These are phyloP conservation scores for Lippia alba DNA, from an alignment of 305 asterid species.

Conservation along the genomic window DNA sequence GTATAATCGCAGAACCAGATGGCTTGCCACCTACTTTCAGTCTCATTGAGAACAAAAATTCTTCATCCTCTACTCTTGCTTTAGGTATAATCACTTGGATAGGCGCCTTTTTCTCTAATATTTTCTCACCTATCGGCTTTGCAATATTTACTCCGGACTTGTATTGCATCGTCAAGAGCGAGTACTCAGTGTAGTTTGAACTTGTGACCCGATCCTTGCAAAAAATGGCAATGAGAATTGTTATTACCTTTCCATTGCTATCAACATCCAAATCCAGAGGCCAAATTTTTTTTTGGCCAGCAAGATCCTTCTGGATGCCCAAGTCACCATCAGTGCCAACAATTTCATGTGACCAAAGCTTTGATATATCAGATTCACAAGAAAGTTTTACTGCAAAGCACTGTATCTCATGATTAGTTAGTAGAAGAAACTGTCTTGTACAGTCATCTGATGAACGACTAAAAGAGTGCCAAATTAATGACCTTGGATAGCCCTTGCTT, in stretches of 20 bases:
- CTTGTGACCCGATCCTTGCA: conserved; percentile 88
- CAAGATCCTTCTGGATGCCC: conserved; percentile 89
- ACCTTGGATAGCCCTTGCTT: conserved; percentile 82
- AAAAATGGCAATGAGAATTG: conserved; percentile 83
- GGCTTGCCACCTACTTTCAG: conserved; percentile 89
- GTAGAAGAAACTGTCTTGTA: conserved; percentile 70
- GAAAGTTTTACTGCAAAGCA: conserved; percentile 64
- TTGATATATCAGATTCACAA: conserved; percentile 51
- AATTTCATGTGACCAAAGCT: conserved; percentile 88
- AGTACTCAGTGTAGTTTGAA: conserved; percentile 94
- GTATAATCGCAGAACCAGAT: conserved; percentile 85
- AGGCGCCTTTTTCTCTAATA: conserved; percentile 86
- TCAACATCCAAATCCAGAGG: conserved; percentile 87
- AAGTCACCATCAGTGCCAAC: conserved; percentile 79
- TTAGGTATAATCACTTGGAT: conserved; percentile 91
- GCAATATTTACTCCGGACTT: conserved; percentile 68
- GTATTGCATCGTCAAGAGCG: conserved; percentile 92
- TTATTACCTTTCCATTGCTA: conserved; percentile 77
- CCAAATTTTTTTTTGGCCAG: conserved; percentile 92
- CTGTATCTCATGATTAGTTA: conserved; percentile 78
- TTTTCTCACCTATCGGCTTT: conserved; percentile 58
- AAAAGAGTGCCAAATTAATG: conserved; percentile 75
- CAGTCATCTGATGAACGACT: conserved; percentile 50
- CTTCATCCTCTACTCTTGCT: conserved; percentile 94
- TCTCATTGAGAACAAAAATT: conserved; percentile 85